Evolutionary conservation across 2,329 filamentous ascomycete genomes (phyloP).

Genomic region (Triangularia verruculosa): DNA sequence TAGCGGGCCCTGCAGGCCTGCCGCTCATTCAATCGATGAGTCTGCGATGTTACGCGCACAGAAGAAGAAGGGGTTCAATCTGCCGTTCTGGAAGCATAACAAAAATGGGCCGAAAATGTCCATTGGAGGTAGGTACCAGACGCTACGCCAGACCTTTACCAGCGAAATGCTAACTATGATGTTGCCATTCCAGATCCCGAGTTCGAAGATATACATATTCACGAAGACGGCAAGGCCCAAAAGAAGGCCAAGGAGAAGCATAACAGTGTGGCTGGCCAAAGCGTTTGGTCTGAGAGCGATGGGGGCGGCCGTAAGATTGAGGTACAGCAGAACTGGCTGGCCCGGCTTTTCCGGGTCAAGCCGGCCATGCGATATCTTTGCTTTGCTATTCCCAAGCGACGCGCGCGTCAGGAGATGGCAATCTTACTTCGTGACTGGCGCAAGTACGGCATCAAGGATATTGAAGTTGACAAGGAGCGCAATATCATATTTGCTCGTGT

Average conservation of each 20-base stretch:
- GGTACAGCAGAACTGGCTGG: slow-evolving; percentile 80
- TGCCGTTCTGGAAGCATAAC: slow-evolving; percentile 54
- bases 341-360: slow-evolving; percentile 84
- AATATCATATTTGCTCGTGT: slow-evolving; percentile 80
- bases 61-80: slow-evolving; percentile 51
- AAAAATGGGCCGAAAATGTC: slow-evolving; percentile 44
- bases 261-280: slow-evolving; percentile 17
- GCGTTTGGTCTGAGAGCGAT: slow-evolving; percentile 36
- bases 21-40: slow-evolving; percentile 4
- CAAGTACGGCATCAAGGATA: slow-evolving; percentile 74
- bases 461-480: slow-evolving; percentile 73
- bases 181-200: slow-evolving; percentile 33
- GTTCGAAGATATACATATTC: slow-evolving; percentile 31
- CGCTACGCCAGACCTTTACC: background rate
- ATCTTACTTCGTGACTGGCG: slow-evolving; percentile 76
- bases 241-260: slow-evolving; percentile 27
- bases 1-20: slow-evolving; percentile 4
- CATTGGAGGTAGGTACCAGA: slow-evolving; percentile 40
- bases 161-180: background rate
- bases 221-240: slow-evolving; percentile 27
- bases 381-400: slow-evolving; percentile 68
- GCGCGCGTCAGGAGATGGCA: slow-evolving; percentile 73
- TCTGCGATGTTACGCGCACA: background rate
- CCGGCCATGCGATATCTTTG: slow-evolving; percentile 74
- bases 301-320: slow-evolving; percentile 55